Evolutionary conservation across 345 rosid species (phyloP), one percentile per base, ranked within the genome.

Genomic region (Lepidium africanum): DNA sequence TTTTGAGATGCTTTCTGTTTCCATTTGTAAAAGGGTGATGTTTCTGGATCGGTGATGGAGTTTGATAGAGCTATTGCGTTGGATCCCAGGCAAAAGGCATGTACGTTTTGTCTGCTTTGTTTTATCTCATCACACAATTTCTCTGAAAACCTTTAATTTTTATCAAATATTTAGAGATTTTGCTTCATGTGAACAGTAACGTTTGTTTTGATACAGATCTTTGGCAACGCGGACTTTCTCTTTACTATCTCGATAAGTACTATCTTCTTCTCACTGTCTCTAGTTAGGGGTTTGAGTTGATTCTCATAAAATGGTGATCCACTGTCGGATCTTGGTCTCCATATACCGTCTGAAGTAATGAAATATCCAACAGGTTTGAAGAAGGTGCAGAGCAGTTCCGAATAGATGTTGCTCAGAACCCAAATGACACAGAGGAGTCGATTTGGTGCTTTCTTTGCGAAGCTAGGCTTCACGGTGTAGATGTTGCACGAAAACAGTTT

Each of bases 391-490:
- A 87, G 75, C 98, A 92, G 85, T 92, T 93, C 53, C 72, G 90
- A 25, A n/a, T 87, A 54, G 97, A 90, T 83, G 98, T 93, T 82
- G 92, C 88, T 12, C 84, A 83, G 59, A 92, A 92, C 70, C 94
- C 97, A 39, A 86, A 90, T 78, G 97, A 92, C 52, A 90, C 98
- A 0, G 98, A 88, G 81, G 98, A 90, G 67, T 88, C 98, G 1
- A 88, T 92, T 61, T 90, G 97, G 98, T 86, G 97, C 72, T 88
- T 77, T 80, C 92, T 92, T 9, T 92, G 97, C 47, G 94, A 90
- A 73, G 96, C 96, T 50, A 79, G 75, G 53, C 65, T 88, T 4
- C 84, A 71, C 35, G 96, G 96, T 73, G 78, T 78, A 60, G 87
- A 81, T 37, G 85, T 65, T 45, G 96, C 96, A 11, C 81, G 97